phyloP scores from a whole-genome alignment of 2,329 filamentous ascomycete genomes.

The Incumbomyces delicatus region DNA sequence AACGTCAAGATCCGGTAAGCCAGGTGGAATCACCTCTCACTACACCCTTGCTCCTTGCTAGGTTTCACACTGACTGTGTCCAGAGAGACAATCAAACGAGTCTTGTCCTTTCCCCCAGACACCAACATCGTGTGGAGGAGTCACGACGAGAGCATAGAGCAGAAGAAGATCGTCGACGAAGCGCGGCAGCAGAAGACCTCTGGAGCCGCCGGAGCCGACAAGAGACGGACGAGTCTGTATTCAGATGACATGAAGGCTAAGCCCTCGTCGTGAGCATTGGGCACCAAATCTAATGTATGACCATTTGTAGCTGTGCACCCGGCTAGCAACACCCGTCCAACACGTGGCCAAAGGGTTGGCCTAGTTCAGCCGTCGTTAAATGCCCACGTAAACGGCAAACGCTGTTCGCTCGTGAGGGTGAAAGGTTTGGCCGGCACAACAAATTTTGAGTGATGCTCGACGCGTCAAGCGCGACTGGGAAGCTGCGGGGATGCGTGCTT shows the following conservation, averaged over 20 bases:
- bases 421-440: too few relatives aligned
- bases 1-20: slow-evolving; percentile 91
- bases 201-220: slow-evolving; percentile 29
- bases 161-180: slow-evolving; percentile 82
- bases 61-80: slow-evolving; percentile 20
- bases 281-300: slow-evolving; percentile 1
- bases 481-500: neutral
- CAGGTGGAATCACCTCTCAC: neutral
- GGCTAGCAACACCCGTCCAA: too few relatives aligned
- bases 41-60: neutral
- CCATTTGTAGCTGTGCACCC: neutral
- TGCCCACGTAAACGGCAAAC: too few relatives aligned
- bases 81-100: slow-evolving; percentile 87
- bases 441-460: neutral
- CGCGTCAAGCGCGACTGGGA: slow-evolving; percentile 3
- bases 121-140: slow-evolving; percentile 92
- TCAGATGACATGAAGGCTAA: slow-evolving; percentile 34
- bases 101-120: slow-evolving; percentile 75
- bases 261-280: slow-evolving; percentile 25
- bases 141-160: slow-evolving; percentile 90
- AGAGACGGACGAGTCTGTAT: slow-evolving; percentile 32
- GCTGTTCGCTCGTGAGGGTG: too few relatives aligned
- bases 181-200: slow-evolving; percentile 72
- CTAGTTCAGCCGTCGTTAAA: too few relatives aligned
- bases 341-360: too few relatives aligned